Percentiles rank a stretch among this genome's conserved stretches.
Conservation (phyloP, 2,329 filamentous ascomycete genomes). For the Fusarium sp. region DNA sequence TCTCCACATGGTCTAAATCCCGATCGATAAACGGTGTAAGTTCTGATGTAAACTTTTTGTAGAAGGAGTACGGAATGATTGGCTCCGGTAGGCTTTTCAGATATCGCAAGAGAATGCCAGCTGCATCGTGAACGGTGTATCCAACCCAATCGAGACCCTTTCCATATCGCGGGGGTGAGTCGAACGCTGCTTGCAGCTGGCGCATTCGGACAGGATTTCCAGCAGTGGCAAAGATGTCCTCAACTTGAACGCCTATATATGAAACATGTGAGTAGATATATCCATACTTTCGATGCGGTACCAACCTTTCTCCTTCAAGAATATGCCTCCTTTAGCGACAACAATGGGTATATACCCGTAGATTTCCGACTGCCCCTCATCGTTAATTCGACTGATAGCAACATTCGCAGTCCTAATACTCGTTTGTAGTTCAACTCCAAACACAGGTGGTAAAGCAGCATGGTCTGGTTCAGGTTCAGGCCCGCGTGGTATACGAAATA, state of each 20-base stretch:
- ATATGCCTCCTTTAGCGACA: background rate
- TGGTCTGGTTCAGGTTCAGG: background rate
- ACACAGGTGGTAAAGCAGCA: background rate
- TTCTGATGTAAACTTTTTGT: background rate
- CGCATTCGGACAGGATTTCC: background rate
- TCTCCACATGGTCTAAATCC: background rate
- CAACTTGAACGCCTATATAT: background rate
- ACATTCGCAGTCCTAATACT: background rate
- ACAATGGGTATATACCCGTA: background rate
- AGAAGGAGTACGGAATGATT: background rate
- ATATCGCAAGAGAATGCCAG: slow-evolving; percentile 7
- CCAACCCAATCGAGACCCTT: background rate
- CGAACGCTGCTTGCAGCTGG: background rate
- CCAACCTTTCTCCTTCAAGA: background rate
- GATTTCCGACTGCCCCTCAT: background rate
- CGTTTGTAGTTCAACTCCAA: background rate
- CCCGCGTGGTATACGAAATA: background rate
- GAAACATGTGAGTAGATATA: background rate
- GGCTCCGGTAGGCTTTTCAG: slow-evolving; percentile 8
- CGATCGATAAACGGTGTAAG: background rate
- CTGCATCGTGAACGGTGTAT: slow-evolving; percentile 1
- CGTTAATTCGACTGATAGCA: background rate
- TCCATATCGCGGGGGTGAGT: background rate
- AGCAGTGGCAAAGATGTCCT: background rate
- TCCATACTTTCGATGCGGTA: background rate